Conservation (phyloP, 1,284 basidiomycete species). For the Cryptococcus sp. region DNA sequence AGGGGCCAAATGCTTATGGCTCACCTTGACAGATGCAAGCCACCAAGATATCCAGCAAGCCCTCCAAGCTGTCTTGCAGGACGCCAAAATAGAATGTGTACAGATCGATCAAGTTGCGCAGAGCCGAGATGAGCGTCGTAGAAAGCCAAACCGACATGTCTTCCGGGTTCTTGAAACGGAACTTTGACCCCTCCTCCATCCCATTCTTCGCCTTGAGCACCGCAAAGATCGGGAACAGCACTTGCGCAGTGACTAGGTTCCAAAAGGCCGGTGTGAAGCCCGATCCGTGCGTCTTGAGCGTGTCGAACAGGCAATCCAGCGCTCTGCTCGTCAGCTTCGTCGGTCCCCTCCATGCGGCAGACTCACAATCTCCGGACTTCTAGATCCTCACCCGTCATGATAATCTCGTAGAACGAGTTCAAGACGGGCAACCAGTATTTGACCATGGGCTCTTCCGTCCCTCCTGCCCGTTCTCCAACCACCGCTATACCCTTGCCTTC, state of each 20-base stretch:
- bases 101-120: constrained; percentile 90
- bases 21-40: constrained; percentile 98
- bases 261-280: constrained; percentile 90
- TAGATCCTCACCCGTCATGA: constrained; percentile 99
- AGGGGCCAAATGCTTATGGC: constrained; percentile 18
- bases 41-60: constrained; percentile 84
- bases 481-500: background rate
- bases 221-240: constrained; percentile 97
- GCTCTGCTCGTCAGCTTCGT: constrained; percentile 55
- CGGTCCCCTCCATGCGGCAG: background rate
- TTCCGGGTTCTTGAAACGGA: constrained; percentile 91
- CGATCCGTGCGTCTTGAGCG: constrained; percentile 82
- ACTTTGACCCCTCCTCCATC: background rate
- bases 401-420: constrained; percentile 97
- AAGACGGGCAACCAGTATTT: constrained; percentile 96
- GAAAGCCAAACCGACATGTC: constrained; percentile 99
- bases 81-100: constrained; percentile 96
- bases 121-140: constrained; percentile 97
- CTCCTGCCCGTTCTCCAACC: constrained; percentile 23
- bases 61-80: constrained; percentile 82
- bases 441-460: constrained; percentile 75
- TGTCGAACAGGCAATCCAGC: constrained; percentile 89
- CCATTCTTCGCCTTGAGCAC: constrained; percentile 57
- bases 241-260: constrained; percentile 94
- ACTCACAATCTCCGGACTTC: constrained; percentile 91